These are phyloP conservation scores for Aurantiochytrium sp. DNA, from an alignment of 108 stramenopile genomes.

Conservation along the genomic window DNA sequence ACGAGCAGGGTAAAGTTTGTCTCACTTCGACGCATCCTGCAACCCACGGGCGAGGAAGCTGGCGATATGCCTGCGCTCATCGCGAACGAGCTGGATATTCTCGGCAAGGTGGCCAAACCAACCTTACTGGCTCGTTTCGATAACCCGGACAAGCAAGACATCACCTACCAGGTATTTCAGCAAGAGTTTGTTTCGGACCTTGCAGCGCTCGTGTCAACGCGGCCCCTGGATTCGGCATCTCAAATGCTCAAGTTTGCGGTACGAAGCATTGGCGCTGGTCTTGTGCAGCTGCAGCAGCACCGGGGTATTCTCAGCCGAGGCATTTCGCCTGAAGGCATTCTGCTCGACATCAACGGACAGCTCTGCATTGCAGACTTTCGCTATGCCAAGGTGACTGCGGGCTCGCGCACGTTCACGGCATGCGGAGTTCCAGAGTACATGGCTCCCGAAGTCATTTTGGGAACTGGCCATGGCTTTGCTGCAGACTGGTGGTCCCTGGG, in stretches of 20 bases:
- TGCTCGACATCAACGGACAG: not conserved
- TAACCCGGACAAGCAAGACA: not conserved
- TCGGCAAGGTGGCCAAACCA: not conserved
- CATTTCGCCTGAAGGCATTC: not conserved
- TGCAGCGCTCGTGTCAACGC: not conserved
- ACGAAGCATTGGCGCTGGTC: not conserved
- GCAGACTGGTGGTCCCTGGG: constrained; percentile 42
- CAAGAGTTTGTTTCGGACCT: not conserved
- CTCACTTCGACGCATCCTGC: not conserved
- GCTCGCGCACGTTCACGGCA: constrained; percentile 1
- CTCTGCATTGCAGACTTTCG: not conserved
- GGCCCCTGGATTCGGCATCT: not conserved
- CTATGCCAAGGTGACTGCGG: not conserved
- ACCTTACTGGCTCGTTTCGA: not conserved
- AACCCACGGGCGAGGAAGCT: not conserved
- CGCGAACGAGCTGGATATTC: not conserved
- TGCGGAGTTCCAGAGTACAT: constrained; percentile 40
- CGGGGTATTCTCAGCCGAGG: not conserved
- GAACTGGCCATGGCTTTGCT: constrained; percentile 17
- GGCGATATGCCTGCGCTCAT: not conserved
- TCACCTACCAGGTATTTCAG: not conserved
- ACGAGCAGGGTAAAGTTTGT: not conserved
- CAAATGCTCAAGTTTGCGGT: not conserved
- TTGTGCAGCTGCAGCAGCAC: not conserved
- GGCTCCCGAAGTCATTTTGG: constrained; percentile 31